Evolutionary conservation across 768 basidiomycete genomes (phyloP).

Genomic region (Russula ochroleuca): DNA sequence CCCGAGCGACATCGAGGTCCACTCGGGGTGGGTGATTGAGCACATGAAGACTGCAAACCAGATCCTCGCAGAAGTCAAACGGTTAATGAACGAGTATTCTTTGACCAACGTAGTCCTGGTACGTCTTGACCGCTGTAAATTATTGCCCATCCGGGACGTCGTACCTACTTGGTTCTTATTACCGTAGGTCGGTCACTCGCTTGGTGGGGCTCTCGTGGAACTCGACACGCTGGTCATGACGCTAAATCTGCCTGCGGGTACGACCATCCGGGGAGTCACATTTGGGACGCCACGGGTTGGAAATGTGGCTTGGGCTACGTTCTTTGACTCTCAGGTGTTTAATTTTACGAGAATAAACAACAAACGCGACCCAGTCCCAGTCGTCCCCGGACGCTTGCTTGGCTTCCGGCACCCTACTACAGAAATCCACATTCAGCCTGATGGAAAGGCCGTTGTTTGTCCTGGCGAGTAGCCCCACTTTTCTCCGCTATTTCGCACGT

Average conservation of each 20-base stretch:
- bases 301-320: constrained; percentile 15
- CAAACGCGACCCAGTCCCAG: constrained; percentile 21
- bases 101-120: constrained; percentile 21
- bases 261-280: constrained; percentile 22
- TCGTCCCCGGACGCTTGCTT: constrained; percentile 20
- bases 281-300: constrained; percentile 28
- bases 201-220: constrained; percentile 26
- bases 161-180: not conserved
- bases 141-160: not conserved
- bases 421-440: constrained; percentile 22
- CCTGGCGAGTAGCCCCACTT: constrained; percentile 1
- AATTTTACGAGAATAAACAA: constrained; percentile 26
- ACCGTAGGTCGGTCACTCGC: constrained; percentile 17
- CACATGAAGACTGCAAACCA: constrained; percentile 20
- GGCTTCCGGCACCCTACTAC: constrained; percentile 20
- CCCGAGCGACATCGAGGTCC: constrained; percentile 12
- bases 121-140: not conserved
- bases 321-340: constrained; percentile 21
- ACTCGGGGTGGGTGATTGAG: constrained; percentile 19
- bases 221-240: constrained; percentile 25
- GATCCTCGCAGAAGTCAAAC: constrained; percentile 25
- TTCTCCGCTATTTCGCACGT: not conserved
- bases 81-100: constrained; percentile 14
- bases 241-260: constrained; percentile 25
- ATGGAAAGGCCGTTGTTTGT: constrained; percentile 18